phyloP scores from a whole-genome alignment of 2,329 filamentous ascomycete species.

The Claviceps sorghi region DNA sequence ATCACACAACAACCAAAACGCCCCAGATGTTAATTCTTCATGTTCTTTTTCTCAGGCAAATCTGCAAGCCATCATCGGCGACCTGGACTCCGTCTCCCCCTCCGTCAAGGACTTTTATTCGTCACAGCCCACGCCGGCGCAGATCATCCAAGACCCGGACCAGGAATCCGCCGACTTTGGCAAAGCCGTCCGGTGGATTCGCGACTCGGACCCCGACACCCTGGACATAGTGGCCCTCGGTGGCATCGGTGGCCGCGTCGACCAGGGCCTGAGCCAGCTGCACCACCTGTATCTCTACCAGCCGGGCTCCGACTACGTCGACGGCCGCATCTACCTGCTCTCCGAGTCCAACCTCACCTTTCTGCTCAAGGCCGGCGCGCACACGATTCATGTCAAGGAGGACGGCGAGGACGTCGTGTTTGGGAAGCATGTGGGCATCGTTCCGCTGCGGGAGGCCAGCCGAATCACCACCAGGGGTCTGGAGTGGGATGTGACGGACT shows the following conservation, averaged over 20 bases:
- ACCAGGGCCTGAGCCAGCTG: slow-evolving; percentile 80
- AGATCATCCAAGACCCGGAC: slow-evolving; percentile 57
- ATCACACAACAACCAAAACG: too few species aligned
- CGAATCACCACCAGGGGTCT: slow-evolving; percentile 67
- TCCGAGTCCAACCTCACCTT: slow-evolving; percentile 73
- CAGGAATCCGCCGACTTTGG: slow-evolving; percentile 85
- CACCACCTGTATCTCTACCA: slow-evolving; percentile 66
- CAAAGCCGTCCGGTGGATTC: slow-evolving; percentile 58
- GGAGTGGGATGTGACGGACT: slow-evolving; percentile 79
- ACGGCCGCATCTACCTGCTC: slow-evolving; percentile 59
- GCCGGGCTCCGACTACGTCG: slow-evolving; percentile 29
- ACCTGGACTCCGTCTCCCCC: slow-evolving; percentile 68
- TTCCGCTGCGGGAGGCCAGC: slow-evolving; percentile 68
- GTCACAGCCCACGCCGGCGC: slow-evolving; percentile 31
- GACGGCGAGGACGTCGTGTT: slow-evolving; percentile 38
- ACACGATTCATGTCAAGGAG: slow-evolving; percentile 50
- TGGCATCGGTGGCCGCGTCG: slow-evolving; percentile 76
- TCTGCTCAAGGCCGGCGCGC: slow-evolving; percentile 54
- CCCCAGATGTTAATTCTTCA: too few species aligned
- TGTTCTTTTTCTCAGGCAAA: slow-evolving; percentile 27
- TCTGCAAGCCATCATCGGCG: slow-evolving; percentile 67
- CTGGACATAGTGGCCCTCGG: slow-evolving; percentile 67
- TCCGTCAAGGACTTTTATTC: slow-evolving; percentile 53
- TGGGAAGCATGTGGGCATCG: slow-evolving; percentile 68
- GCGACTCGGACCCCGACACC: slow-evolving; percentile 17